Percentiles rank a stretch among this genome's conserved stretches.
These are phyloP conservation scores for Xylaria palmicola DNA, from an alignment of 495 filamentous ascomycete genomes.

Conservation along the genomic window DNA sequence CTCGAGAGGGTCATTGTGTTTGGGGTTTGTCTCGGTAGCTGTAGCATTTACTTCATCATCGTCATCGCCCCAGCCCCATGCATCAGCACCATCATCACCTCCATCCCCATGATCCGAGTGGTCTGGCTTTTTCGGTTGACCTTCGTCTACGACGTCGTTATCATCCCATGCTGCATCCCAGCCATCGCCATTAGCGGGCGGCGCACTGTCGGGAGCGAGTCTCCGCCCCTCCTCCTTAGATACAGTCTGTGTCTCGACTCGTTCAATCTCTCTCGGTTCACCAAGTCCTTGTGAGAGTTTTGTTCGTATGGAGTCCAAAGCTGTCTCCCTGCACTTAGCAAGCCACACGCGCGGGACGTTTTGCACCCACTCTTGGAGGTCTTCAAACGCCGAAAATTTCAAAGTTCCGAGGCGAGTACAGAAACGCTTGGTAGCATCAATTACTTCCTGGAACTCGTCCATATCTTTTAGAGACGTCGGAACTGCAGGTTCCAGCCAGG, in stretches of 20 bases:
- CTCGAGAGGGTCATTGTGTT: constrained; percentile 11
- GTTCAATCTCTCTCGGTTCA: constrained; percentile 66
- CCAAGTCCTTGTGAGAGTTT: constrained; percentile 64
- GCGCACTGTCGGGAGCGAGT: constrained; percentile 50
- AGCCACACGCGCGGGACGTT: constrained; percentile 81
- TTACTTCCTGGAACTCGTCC: constrained; percentile 62
- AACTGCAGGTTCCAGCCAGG: constrained; percentile 73
- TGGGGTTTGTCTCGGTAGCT: constrained; percentile 12
- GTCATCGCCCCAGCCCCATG: constrained; percentile 36
- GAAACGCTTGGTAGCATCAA: constrained; percentile 62
- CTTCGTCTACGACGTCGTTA: constrained; percentile 41
- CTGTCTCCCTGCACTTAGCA: constrained; percentile 73
- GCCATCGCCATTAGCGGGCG: constrained; percentile 43
- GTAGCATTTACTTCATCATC: constrained; percentile 18
- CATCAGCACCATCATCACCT: constrained; percentile 29
- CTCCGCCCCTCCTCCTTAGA: constrained; percentile 62
- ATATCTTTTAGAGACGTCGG: constrained; percentile 71
- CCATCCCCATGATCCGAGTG: constrained; percentile 23
- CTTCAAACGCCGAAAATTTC: constrained; percentile 66
- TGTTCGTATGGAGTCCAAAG: constrained; percentile 69
- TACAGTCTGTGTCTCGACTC: constrained; percentile 79
- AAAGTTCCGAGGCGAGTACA: constrained; percentile 59
- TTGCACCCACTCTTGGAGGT: constrained; percentile 76
- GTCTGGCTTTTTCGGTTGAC: constrained; percentile 33
- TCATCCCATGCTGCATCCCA: constrained; percentile 74